Conservation (phyloP, 192 early-diverging fungal genomes). For the Chytriomyces confervae region DNA sequence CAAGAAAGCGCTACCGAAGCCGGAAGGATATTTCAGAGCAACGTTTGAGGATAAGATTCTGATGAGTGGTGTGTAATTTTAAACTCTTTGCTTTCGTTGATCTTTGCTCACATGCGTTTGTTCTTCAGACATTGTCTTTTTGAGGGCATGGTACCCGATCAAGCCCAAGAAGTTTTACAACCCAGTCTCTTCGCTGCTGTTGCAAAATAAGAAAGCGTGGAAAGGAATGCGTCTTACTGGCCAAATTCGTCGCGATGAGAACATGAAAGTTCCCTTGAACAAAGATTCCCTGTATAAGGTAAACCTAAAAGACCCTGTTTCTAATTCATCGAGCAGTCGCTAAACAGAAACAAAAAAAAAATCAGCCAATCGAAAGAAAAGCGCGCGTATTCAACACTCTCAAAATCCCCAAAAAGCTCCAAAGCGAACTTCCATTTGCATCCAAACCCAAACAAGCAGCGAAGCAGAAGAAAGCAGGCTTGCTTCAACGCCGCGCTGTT, state of each 20-base stretch:
- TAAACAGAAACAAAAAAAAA: not conserved
- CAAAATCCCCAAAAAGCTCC: conserved; percentile 79
- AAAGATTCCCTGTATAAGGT: conserved; percentile 87
- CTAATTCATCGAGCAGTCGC: not conserved
- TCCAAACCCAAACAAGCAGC: conserved; percentile 78
- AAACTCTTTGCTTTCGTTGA: not conserved
- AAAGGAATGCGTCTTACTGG: conserved; percentile 88
- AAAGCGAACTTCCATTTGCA: conserved; percentile 85
- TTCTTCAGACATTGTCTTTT: conserved; percentile 89
- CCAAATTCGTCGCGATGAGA: conserved; percentile 76
- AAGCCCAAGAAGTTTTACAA: conserved; percentile 97
- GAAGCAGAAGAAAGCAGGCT: conserved; percentile 54
- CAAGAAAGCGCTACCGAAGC: conserved; percentile 84
- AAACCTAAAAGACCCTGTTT: not conserved
- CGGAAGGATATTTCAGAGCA: conserved; percentile 91
- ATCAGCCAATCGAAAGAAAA: conserved; percentile 41
- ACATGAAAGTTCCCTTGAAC: conserved; percentile 71
- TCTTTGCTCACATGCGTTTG: not conserved
- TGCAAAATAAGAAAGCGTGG: conserved; percentile 78
- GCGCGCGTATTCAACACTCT: conserved; percentile 49
- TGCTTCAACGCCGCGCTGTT: conserved; percentile 75
- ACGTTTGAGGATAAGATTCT: conserved; percentile 98
- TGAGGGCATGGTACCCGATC: conserved; percentile 95
- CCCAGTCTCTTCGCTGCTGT: conserved; percentile 91
- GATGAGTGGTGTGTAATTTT: conserved; percentile 73